These are phyloP conservation scores for Hypomontagnella submonticulosa DNA, from an alignment of 495 filamentous ascomycete genomes.

Conservation along the genomic window DNA sequence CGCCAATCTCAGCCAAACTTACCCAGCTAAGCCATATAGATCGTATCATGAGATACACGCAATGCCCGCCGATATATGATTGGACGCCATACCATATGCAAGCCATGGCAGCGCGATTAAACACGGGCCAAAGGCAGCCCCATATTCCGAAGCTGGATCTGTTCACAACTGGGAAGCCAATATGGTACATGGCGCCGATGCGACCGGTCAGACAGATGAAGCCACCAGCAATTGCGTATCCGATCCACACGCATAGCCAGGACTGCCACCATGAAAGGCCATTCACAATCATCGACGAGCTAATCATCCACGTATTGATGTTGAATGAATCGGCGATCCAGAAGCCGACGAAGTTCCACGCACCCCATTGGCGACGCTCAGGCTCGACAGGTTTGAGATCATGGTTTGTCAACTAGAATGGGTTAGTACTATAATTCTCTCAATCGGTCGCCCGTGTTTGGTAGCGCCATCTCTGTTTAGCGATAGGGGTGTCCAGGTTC, in stretches of 20 bases:
- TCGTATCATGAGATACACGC: constrained; percentile 82
- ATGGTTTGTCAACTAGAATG: constrained; percentile 76
- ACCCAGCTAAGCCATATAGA: constrained; percentile 77
- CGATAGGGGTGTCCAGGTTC: constrained; percentile 6
- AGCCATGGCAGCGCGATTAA: constrained; percentile 90
- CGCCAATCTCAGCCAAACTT: constrained; percentile 18
- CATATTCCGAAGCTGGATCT: constrained; percentile 86
- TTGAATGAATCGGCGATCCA: constrained; percentile 97
- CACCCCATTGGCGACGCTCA: constrained; percentile 84
- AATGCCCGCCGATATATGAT: constrained; percentile 84
- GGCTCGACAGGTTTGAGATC: constrained; percentile 93
- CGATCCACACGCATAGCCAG: constrained; percentile 90
- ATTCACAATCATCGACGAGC: constrained; percentile 75
- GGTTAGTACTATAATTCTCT: constrained; percentile 24
- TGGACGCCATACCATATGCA: constrained; percentile 92
- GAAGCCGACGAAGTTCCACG: constrained; percentile 90
- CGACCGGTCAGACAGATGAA: constrained; percentile 85
- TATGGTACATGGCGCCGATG: constrained; percentile 90
- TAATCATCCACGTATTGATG: constrained; percentile 99
- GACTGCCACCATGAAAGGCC: constrained; percentile 96
- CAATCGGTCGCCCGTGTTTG: constrained; percentile 14
- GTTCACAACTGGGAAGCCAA: constrained; percentile 83
- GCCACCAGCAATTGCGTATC: constrained; percentile 78
- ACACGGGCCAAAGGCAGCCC: constrained; percentile 89
- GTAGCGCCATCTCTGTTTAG: constrained; percentile 1